Evolutionary conservation across 2,329 filamentous ascomycete genomes (phyloP).

Genomic region (Tolypocladium endophyticum): DNA sequence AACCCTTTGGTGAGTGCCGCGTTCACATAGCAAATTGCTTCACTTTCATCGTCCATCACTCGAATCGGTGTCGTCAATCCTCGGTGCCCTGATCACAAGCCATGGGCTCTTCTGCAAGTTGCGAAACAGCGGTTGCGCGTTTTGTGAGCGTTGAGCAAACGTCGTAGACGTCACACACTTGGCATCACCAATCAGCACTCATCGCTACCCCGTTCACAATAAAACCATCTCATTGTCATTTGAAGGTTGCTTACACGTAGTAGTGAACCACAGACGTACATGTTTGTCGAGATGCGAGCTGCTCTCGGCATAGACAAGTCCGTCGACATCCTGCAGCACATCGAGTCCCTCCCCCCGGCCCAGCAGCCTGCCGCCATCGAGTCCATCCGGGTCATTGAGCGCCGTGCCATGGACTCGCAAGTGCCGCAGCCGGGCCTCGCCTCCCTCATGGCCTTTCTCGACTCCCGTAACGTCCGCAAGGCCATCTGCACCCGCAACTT

Average conservation of each 20-base stretch:
- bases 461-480: slow-evolving; percentile 55
- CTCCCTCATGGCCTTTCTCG: slow-evolving; percentile 73
- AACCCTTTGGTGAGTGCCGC: slow-evolving; percentile 60
- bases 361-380: slow-evolving; percentile 55
- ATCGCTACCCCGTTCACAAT: not conserved
- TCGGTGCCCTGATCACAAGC: not conserved
- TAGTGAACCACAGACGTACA: slow-evolving; percentile 86
- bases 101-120: not conserved
- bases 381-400: slow-evolving; percentile 70
- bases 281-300: slow-evolving; percentile 80
- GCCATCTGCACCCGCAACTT: slow-evolving; percentile 95
- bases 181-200: not conserved
- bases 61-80: no score
- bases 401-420: slow-evolving; percentile 68
- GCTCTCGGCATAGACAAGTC: slow-evolving; percentile 62
- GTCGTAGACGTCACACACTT: no score
- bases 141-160: not conserved
- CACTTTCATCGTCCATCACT: not conserved
- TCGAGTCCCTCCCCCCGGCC: slow-evolving; percentile 58
- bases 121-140: not conserved
- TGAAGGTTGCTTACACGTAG: not conserved
- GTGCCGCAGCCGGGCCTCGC: slow-evolving; percentile 71
- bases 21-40: not conserved
- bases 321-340: slow-evolving; percentile 81
- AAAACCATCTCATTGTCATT: not conserved